phyloP scores from a whole-genome alignment of 1,139 yeast genomes.

The Saccharomyces hybrid region DNA sequence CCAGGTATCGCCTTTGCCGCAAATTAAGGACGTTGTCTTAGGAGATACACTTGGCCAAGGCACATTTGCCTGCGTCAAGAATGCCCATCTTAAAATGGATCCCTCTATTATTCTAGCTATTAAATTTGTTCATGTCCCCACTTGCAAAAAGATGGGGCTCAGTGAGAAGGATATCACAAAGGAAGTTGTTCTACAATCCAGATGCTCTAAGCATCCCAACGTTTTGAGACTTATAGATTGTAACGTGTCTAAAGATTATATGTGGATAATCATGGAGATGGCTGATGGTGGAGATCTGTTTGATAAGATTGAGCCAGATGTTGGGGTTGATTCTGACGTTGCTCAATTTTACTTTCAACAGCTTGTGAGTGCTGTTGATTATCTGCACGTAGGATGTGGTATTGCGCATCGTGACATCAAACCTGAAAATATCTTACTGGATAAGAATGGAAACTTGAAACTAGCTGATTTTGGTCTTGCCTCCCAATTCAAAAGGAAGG shows the following conservation, averaged over 20 bases:
- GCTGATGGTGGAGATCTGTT: conserved; percentile 67
- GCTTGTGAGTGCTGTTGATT: conserved; percentile 47
- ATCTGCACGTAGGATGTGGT: conserved; percentile 55
- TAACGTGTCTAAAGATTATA: conserved; percentile 46
- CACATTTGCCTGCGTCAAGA: conserved; percentile 39
- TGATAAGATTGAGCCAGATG: conserved; percentile 67
- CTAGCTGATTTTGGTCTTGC: conserved; percentile 66
- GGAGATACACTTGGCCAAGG: conserved; percentile 43
- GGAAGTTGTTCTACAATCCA: conserved; percentile 49
- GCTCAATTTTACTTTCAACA: conserved; percentile 65
- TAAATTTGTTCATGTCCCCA: conserved; percentile 46
- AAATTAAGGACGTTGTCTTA: conserved; percentile 32
- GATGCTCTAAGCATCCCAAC: conserved; percentile 51
- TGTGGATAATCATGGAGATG: conserved; percentile 58
- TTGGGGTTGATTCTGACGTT: conserved; percentile 57
- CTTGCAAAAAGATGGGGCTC: conserved; percentile 40
- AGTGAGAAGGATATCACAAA: conserved; percentile 41
- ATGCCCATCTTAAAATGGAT: conserved; percentile 29
- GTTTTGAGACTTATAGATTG: conserved; percentile 46
- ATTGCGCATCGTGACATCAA: conserved; percentile 86
- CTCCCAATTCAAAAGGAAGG: conserved; percentile 45
- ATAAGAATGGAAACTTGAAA: conserved; percentile 55
- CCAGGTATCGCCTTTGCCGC: conserved; percentile 32
- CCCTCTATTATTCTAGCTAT: conserved; percentile 42
- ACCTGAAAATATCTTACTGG: conserved; percentile 82